Evolutionary conservation across 768 basidiomycete genomes (phyloP).

Genomic region (Macrocybe gigantea): DNA sequence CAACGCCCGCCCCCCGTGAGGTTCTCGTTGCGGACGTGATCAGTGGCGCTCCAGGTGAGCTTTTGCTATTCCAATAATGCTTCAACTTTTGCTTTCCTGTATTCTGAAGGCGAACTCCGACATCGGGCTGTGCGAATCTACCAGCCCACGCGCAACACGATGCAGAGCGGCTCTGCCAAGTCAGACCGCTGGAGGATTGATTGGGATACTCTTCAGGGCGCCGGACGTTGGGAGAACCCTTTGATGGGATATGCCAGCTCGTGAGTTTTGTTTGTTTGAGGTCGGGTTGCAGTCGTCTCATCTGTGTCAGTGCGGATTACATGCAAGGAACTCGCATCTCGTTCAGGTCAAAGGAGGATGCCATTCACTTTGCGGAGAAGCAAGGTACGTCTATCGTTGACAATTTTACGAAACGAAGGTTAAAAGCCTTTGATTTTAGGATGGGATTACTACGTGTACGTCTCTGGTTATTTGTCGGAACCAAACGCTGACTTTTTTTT

Average conservation of each 20-base stretch:
- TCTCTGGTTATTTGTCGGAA: slow-evolving; percentile 12
- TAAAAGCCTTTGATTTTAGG: slow-evolving; percentile 34
- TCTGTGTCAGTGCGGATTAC: slow-evolving; percentile 72
- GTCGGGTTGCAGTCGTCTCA: slow-evolving; percentile 1
- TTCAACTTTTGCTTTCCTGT: slow-evolving; percentile 2
- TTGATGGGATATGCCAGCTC: slow-evolving; percentile 97
- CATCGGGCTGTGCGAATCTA: slow-evolving; percentile 89
- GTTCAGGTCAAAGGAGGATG: slow-evolving; percentile 86
- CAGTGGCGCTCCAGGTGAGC: slow-evolving; percentile 81
- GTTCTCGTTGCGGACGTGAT: slow-evolving; percentile 75
- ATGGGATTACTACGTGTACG: slow-evolving; percentile 91
- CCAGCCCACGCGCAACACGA: slow-evolving; percentile 89
- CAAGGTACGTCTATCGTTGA: slow-evolving; percentile 54
- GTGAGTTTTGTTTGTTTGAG: slow-evolving; percentile 39
- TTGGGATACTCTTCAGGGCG: slow-evolving; percentile 86
- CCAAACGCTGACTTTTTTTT: slow-evolving; percentile 7
- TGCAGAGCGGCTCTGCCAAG: slow-evolving; percentile 89
- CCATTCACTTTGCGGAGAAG: slow-evolving; percentile 93
- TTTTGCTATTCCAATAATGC: not conserved
- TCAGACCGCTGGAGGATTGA: slow-evolving; percentile 90
- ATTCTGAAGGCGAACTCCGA: slow-evolving; percentile 63
- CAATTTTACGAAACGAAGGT: slow-evolving; percentile 8
- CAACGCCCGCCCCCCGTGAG: slow-evolving; percentile 46
- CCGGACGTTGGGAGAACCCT: slow-evolving; percentile 95
- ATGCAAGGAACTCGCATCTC: slow-evolving; percentile 86